phyloP scores from a whole-genome alignment of 495 filamentous ascomycete genomes.

The Aspergillus baeticus region DNA sequence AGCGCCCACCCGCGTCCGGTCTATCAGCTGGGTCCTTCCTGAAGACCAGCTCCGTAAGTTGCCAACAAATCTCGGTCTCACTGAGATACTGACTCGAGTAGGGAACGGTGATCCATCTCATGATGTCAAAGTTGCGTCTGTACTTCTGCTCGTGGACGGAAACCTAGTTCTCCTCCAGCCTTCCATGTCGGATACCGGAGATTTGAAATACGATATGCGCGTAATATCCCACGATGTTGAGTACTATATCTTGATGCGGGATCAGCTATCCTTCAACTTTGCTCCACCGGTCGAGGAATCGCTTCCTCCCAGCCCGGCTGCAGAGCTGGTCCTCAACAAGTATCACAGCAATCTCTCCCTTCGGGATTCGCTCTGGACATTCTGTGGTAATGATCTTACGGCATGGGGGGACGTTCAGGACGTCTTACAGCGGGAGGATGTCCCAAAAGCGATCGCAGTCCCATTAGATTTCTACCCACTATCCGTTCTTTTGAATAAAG shows the following conservation, averaged over 20 bases:
- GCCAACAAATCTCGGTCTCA: not conserved
- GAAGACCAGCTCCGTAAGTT: conserved; percentile 79
- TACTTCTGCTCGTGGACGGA: conserved; percentile 92
- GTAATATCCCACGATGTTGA: conserved; percentile 94
- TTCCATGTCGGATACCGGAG: conserved; percentile 68
- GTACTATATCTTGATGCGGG: conserved; percentile 88
- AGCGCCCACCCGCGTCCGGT: conserved; percentile 86
- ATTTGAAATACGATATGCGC: conserved; percentile 96
- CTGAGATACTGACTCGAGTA: conserved; percentile 26
- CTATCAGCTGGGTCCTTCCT: conserved; percentile 93
- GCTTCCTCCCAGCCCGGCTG: conserved; percentile 51
- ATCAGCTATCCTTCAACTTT: conserved; percentile 63
- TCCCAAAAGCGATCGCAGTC: conserved; percentile 43
- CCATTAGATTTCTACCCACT: conserved; percentile 91
- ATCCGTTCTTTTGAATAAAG: conserved; percentile 80
- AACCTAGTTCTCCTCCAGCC: conserved; percentile 93
- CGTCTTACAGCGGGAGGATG: conserved; percentile 59
- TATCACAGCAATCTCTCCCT: conserved; percentile 53
- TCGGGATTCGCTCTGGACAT: conserved; percentile 89
- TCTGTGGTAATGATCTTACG: conserved; percentile 78
- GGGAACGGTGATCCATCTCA: conserved; percentile 91
- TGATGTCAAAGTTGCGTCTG: conserved; percentile 91
- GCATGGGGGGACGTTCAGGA: conserved; percentile 92
- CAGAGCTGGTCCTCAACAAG: conserved; percentile 44
- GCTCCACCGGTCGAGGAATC: conserved; percentile 40